phyloP scores from a whole-genome alignment of 2,329 filamentous ascomycete genomes.

The Pestalotiopsis sp. region DNA sequence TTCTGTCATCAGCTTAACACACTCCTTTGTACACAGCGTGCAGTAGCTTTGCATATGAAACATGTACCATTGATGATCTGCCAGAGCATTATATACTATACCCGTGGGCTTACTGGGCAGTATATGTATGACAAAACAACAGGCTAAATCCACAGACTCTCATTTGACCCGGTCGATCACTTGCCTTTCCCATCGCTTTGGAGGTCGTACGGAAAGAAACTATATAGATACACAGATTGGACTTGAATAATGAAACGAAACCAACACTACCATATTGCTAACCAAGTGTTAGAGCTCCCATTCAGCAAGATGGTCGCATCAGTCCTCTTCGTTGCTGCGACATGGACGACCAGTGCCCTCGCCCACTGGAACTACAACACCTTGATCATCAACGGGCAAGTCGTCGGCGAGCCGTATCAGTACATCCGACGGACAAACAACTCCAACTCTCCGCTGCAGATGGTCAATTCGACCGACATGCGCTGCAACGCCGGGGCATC shows the following conservation, averaged over 20 bases:
- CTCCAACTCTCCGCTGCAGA: conserved; percentile 21
- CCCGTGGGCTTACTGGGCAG: too few species aligned
- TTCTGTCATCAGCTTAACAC: too few species aligned
- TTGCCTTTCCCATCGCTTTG: background rate
- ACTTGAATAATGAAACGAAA: too few species aligned
- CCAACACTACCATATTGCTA: background rate
- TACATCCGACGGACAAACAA: conserved; percentile 22
- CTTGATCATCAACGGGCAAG: conserved; percentile 22
- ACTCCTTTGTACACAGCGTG: too few species aligned
- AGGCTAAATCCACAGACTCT: too few species aligned
- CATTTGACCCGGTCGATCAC: background rate
- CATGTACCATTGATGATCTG: too few species aligned
- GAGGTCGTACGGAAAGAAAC: too few species aligned
- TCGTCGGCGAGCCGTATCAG: conserved; percentile 22
- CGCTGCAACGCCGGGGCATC: conserved; percentile 22
- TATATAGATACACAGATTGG: too few species aligned
- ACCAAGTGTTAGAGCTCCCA: background rate
- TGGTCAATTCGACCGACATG: conserved; percentile 24
- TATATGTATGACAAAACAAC: too few species aligned
- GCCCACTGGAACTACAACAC: conserved; percentile 24
- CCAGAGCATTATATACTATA: too few species aligned
- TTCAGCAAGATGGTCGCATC: background rate
- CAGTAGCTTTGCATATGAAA: too few species aligned
- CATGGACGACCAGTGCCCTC: background rate
- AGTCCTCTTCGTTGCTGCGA: conserved; percentile 8